Evolutionary conservation across 2,329 filamentous ascomycete species (phyloP), one percentile per base, ranked within the genome.

Genomic region (Rugonectria rugulosa): DNA sequence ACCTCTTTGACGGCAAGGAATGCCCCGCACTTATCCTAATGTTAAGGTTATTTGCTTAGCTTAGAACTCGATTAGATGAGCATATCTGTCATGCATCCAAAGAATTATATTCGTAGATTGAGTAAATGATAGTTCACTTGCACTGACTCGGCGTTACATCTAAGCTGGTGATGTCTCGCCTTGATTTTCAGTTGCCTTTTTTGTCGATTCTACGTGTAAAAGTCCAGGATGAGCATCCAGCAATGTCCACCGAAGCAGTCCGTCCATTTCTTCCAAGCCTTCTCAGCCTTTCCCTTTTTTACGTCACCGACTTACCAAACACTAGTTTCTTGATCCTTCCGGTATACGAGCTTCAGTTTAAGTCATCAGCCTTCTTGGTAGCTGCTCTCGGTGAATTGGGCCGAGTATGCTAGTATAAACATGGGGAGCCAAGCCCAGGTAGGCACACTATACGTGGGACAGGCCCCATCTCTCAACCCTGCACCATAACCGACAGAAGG

Each of bases 381-480:
- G 8, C n/a, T 15, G 15, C 19, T 20, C 17, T 38, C 34, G 34
- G 19, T 20, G 34, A 38, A 38, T 38, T 38, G 19, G 34, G 9
- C 32, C 32, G 32, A 38, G 5, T 29, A 24, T 27, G 20, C 19
- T n/a, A 23, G 20, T 24, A 2, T 12, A n/a, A n/a, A n/a, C n/a
- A 32, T 32, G 19, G 23, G n/a, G 29, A 20, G 10, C 27, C 14
- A 9, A 24, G 27, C 40, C 40, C 15, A 40, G 43, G 24, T 19
- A 23, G 34, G 52, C 45, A 55, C 24, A n/a, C n/a, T 55, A 7
- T 45, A 55, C 14, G n/a, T 41, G 45, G 45, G 15, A 50, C 52
- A 31, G 8, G 40, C 31, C 23, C 19, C 27, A 55, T 49, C n/a
- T 55, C 40, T 55, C 46, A 17, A 41, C 45, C 42, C 17, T 38